Evolutionary conservation across 2,329 filamentous ascomycete species (phyloP), one percentile per base, ranked within the genome.

Genomic region (Pestalotiopsis sp.): DNA sequence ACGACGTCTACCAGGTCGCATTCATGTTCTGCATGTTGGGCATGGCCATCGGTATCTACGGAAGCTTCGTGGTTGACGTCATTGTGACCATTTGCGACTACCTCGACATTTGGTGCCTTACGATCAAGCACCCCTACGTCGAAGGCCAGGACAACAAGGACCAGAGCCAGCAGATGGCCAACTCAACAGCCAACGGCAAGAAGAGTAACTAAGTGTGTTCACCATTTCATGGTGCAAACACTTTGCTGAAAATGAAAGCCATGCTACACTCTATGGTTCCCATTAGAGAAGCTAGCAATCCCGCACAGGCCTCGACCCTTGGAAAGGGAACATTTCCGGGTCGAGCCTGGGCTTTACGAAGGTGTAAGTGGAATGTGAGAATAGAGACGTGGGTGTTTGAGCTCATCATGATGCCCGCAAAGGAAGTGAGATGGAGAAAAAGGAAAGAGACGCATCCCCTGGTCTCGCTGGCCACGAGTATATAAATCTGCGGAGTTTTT

Each of bases 61-160:
- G 94, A 69, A 97, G 94, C 79, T 99, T 99, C 78, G 94, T 98
- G 67, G 92, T 97, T 39, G 96, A 98, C 78, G 94, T 98, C 67
- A 98, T 99, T 72, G 94, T 96, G 68, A 97, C 94, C 38, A 98
- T 99, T 74, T 99, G 96, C 81, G 96, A 99, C 79, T 97, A 97
- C 78, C 86, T 98, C 69, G 96, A 99, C 78, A 99, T 99, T 73
- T 98, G 94, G 94, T 99, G 96, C 78, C 84, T 99, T 78, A 97
- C 93, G 1, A 99, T 99, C 82, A 99, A 99, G 87, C 91, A 98
- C 74, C 89, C 88, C 24, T 85, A 86, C 71, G 81, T 84, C 26
- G 85, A 87, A 74, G 80, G 75, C 66, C 72, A 78, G 64, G 79
- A 81, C 67, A 79, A 81, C 67, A 85, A 85, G 79, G 40, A 44